phyloP scores from a whole-genome alignment of 2,329 filamentous ascomycete genomes.

The Colletotrichum australisinense region DNA sequence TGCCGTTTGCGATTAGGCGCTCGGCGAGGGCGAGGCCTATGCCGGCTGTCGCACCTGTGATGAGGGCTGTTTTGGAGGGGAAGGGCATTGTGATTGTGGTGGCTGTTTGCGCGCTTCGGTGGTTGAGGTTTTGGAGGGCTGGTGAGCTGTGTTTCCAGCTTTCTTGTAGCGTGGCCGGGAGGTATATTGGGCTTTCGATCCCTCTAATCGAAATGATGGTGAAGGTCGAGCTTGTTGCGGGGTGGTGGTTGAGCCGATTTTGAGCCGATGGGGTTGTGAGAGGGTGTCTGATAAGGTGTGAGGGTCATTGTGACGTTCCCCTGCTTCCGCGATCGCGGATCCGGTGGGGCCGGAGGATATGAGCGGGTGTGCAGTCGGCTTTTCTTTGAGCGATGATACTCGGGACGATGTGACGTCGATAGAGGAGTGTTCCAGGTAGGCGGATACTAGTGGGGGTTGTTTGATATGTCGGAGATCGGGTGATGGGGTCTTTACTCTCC shows the following conservation, averaged over 20 bases:
- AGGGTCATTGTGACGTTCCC: slow-evolving; percentile 5
- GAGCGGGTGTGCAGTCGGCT: background rate
- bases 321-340: background rate
- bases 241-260: background rate
- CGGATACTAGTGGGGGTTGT: background rate
- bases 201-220: too few species aligned
- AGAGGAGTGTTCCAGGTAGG: background rate
- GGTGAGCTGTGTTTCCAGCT: background rate
- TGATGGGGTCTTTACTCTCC: background rate
- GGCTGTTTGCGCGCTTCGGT: background rate
- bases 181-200: too few species aligned
- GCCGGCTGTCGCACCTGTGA: slow-evolving; percentile 66
- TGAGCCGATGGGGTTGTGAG: background rate
- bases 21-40: slow-evolving; percentile 62
- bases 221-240: too few species aligned
- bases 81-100: slow-evolving; percentile 57
- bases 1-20: slow-evolving; percentile 54
- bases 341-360: background rate
- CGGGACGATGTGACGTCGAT: slow-evolving; percentile 26
- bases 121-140: background rate
- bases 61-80: slow-evolving; percentile 64
- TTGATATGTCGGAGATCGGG: background rate
- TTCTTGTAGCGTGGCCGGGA: too few species aligned
- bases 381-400: background rate
- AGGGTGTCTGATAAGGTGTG: background rate